These are phyloP conservation scores for Gypsophila paniculata DNA, from an alignment of 179 eudicot species.

Conservation along the genomic window DNA sequence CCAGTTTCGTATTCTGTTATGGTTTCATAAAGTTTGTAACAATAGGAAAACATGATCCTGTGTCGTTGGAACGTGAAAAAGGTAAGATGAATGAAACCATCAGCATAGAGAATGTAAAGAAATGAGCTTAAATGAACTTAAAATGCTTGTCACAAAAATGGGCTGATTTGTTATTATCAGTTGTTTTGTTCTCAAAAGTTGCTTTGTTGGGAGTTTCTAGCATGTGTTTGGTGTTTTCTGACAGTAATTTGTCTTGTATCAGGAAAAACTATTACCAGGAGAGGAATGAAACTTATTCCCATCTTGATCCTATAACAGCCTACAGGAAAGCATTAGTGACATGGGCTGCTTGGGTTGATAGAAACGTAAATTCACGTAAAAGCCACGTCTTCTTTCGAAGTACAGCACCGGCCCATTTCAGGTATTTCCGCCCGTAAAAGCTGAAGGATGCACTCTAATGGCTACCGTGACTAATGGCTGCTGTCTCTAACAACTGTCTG, in stretches of 20 bases:
- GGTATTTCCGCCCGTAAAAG: slow-evolving; percentile 34
- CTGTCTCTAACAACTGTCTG: slow-evolving; percentile 15
- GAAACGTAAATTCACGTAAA: slow-evolving; percentile 48
- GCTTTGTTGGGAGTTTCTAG: background rate
- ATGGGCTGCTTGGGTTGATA: slow-evolving; percentile 92
- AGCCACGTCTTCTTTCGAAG: slow-evolving; percentile 78
- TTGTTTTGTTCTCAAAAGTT: slow-evolving; percentile 1
- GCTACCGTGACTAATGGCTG: background rate
- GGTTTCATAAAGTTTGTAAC: background rate
- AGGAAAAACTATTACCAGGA: slow-evolving; percentile 93
- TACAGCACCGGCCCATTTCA: slow-evolving; percentile 93
- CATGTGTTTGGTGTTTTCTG: background rate
- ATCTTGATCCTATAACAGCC: slow-evolving; percentile 63
- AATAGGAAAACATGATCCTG: background rate
- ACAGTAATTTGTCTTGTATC: slow-evolving; percentile 18
- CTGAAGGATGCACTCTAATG: background rate
- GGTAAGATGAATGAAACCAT: slow-evolving; percentile 1
- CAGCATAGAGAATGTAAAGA: background rate
- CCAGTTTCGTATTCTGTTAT: background rate
- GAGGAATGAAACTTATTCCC: slow-evolving; percentile 60
- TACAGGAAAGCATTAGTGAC: slow-evolving; percentile 62
- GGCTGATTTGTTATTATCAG: background rate
- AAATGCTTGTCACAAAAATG: background rate
- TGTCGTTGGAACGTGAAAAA: background rate
- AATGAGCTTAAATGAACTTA: background rate